Base-by-base conservation (phyloP, 495 filamentous ascomycete genomes). In the Pyrenula massariospora region DNA sequence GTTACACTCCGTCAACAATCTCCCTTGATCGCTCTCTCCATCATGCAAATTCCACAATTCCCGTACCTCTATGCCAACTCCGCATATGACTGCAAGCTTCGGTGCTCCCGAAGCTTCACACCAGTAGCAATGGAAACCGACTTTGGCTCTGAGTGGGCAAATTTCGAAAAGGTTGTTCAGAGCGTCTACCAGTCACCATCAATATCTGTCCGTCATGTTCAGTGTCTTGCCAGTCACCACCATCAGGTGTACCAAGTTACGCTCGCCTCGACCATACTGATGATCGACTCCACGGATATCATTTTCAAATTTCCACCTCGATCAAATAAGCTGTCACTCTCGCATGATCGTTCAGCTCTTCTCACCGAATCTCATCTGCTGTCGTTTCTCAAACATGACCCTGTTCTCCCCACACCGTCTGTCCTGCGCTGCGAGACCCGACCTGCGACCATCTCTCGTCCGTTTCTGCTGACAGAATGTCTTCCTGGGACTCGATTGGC, bases 291-390 rank as follows among this genome's bases (percentile, higher is more conserved):
- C 5, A 42, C 31, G 8, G 31, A 42, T 15, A 60, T 85, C 23
- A 60, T 84, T 1, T 62, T 86, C 8, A 80, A 82, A 61, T 68
- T 73, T 57, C 70, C 73, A 20, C 82, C 83, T n/a, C 68, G 65
- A 20, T 65, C 70, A 36, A 72, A 69, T 22, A 76, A 75, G 1
- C 71, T 75, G 10, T 68, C 84, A 2, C 70, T 86, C 2, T 77
- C 83, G 20, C 77, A 82, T 53, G 84, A 86, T 63, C 70, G 76
- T 23, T 66, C 68, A 11, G 63, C 73, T 42, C 71, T 86, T 10
- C 77, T 78, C 48, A 78, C 75, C 2, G 84, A 86, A 70, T 78
- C 80, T 20, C 66, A 62, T 15, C 69, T 72, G 50, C 69, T 85
- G 25, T 65, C 77, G 54, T 62, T 81, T 36, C 63, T 84, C 20